Percentiles rank a stretch among this genome's conserved stretches.
phyloP scores from a whole-genome alignment of 2,329 filamentous ascomycete species.

The Ophiocordyceps unilateralis region DNA sequence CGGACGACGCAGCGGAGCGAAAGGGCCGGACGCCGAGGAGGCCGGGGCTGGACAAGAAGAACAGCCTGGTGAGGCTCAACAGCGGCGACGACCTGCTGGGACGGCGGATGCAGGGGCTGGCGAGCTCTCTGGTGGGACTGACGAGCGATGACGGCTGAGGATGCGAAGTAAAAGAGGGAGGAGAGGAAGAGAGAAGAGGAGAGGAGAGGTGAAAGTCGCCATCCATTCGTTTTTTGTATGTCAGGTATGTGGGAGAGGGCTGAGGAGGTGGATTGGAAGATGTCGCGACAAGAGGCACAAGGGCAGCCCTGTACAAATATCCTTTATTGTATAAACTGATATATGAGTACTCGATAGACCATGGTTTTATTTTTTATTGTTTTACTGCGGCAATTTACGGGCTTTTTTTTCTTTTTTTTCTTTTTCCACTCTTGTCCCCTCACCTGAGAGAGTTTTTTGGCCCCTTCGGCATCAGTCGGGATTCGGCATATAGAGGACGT shows the following conservation, averaged over 20 bases:
- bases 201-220: no score
- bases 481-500: neutral
- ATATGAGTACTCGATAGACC: no score
- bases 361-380: no score
- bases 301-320: no score
- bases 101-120: slow-evolving; percentile 39
- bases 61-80: slow-evolving; percentile 33
- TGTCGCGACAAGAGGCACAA: no score
- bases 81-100: slow-evolving; percentile 41
- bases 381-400: no score
- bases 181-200: neutral
- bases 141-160: slow-evolving; percentile 21
- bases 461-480: neutral
- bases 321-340: no score
- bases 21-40: slow-evolving; percentile 9
- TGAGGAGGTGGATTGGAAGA: no score
- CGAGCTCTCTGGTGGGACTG: slow-evolving; percentile 32
- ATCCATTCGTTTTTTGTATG: no score
- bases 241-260: no score
- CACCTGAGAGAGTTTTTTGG: neutral
- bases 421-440: no score
- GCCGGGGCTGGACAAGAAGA: slow-evolving; percentile 19
- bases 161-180: neutral
- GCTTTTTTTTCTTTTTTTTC: no score
- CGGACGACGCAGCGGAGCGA: slow-evolving; percentile 10